Base-by-base conservation (phyloP, 208 protist genomes). In the Tritrichomonas musculus region DNA sequence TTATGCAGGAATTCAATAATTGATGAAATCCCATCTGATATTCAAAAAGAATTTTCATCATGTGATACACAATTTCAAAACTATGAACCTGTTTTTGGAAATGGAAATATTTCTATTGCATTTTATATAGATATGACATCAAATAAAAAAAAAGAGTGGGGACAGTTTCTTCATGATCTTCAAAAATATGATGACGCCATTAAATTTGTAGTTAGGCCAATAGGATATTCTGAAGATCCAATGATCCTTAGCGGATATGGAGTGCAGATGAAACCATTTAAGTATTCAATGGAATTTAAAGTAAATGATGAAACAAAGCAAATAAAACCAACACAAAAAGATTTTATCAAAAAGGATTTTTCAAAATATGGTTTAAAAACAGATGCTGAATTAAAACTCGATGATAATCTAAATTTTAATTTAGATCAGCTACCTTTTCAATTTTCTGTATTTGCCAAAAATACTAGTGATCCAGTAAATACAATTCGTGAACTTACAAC, bases 271-370 rank as follows among this genome's bases (percentile, higher is more conserved):
- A 25, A 39, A 50, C 77, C 77, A 39, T 88, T 88, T 39, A 88
- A 88, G 36, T 88, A 88, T 30, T 88, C 77, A 57, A 88, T 88
- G 77, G 77, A 88, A 57, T 88, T 57, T 57, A 88, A 57, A 53
- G 77, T 88, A 30, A 47, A 47, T 30, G 27, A 88, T 57, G 33
- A 82, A 50, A 82, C 33, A 50, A 82, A 82, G 20, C 3, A 82
- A 50, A 82, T 82, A 14, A 44, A 17, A 20, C 14, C 73, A 53
- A 47, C 73, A 47, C 14, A 30, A 0, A 82, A 82, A 41, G 30
- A 33, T 27, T 25, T 50, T 50, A 30, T 0, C 47, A 50, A 44
- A 41, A 50, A 50, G n/a, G 41, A 30, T 47, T 82, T 82, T 41
- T 30, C 33, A 82, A 3, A 50, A 8, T 30, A 50, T 27, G 73